These are phyloP conservation scores for Vigna hirtella DNA, from an alignment of 306 rosid genomes.

Conservation along the genomic window DNA sequence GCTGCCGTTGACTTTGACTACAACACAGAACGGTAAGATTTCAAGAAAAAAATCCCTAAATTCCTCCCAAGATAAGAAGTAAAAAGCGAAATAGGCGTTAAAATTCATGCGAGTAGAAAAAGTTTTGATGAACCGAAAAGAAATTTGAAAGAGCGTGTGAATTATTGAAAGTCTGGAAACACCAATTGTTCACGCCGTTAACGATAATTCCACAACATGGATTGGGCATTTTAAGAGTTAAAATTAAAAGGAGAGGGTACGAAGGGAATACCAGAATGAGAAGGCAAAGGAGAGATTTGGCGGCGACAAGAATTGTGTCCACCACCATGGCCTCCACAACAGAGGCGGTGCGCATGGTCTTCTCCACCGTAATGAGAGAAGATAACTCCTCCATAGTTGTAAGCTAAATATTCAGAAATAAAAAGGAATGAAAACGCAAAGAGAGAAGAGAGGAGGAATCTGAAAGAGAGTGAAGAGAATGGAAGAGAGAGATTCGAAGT, in stretches of 20 bases:
- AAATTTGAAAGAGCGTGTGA: neutral
- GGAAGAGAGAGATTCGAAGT: neutral
- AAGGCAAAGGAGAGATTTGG: slow-evolving; percentile 59
- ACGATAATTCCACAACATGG: neutral
- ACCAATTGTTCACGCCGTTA: neutral
- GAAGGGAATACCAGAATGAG: slow-evolving; percentile 55
- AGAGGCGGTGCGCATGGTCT: slow-evolving; percentile 43
- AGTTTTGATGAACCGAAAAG: neutral
- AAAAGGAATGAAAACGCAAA: neutral
- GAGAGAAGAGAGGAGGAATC: neutral
- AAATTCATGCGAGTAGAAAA: neutral
- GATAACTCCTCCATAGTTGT: slow-evolving; percentile 61
- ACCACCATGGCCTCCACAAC: slow-evolving; percentile 58
- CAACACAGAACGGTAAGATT: neutral
- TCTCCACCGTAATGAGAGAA: slow-evolving; percentile 39
- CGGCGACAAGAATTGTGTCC: slow-evolving; percentile 51
- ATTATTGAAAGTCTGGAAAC: neutral
- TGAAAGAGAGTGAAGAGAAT: neutral
- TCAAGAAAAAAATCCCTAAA: slow-evolving; percentile 1
- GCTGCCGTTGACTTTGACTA: slow-evolving; percentile 9
- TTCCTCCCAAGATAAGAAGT: slow-evolving; percentile 6
- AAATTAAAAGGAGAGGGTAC: neutral
- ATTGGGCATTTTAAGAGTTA: neutral
- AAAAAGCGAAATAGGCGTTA: neutral
- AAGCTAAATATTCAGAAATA: slow-evolving; percentile 30